Conservation (phyloP, 768 basidiomycete species). For the Gymnopilus dilepis region DNA sequence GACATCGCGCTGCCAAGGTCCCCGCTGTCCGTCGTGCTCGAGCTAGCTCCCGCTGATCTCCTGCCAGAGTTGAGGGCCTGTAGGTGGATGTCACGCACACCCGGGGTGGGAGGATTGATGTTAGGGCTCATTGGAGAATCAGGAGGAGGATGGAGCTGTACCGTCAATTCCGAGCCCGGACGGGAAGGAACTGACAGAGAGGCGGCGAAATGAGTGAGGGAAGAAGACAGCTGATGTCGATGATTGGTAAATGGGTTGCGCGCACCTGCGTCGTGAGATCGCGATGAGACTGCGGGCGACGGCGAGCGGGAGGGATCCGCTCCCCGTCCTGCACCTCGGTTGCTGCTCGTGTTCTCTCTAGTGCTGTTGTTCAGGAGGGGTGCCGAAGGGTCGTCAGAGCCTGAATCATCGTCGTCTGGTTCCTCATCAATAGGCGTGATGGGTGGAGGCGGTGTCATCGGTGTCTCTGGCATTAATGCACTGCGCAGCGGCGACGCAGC, state of each 20-base stretch:
- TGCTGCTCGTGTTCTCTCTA: constrained; percentile 7
- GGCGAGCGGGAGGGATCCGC: constrained; percentile 51
- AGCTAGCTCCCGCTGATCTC: constrained; percentile 31
- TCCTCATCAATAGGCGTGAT: constrained; percentile 81
- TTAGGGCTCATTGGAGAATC: constrained; percentile 79
- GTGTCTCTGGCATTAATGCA: constrained; percentile 48
- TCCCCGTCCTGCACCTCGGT: constrained; percentile 13
- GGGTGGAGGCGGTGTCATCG: constrained; percentile 64
- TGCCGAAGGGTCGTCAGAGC: constrained; percentile 33
- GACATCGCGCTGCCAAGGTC: constrained; percentile 13
- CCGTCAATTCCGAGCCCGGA: constrained; percentile 64
- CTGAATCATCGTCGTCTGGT: constrained; percentile 38
- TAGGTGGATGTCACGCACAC: constrained; percentile 80
- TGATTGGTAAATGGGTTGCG: constrained; percentile 78
- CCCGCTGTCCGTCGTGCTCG: constrained; percentile 31
- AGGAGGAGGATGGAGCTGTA: constrained; percentile 78
- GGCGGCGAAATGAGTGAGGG: constrained; percentile 70
- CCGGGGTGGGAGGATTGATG: constrained; percentile 84
- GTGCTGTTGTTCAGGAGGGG: constrained; percentile 28
- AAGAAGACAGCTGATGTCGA: constrained; percentile 62
- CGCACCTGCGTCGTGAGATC: constrained; percentile 80
- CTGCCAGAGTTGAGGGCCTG: constrained; percentile 60
- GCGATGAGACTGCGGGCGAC: constrained; percentile 51
- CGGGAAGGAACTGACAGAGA: constrained; percentile 54
- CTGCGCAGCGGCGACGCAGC: constrained; percentile 71